Percentiles rank a stretch among this genome's conserved stretches.
phyloP scores from a whole-genome alignment of 129 eudicot genomes.

The Tanacetum coccineum region DNA sequence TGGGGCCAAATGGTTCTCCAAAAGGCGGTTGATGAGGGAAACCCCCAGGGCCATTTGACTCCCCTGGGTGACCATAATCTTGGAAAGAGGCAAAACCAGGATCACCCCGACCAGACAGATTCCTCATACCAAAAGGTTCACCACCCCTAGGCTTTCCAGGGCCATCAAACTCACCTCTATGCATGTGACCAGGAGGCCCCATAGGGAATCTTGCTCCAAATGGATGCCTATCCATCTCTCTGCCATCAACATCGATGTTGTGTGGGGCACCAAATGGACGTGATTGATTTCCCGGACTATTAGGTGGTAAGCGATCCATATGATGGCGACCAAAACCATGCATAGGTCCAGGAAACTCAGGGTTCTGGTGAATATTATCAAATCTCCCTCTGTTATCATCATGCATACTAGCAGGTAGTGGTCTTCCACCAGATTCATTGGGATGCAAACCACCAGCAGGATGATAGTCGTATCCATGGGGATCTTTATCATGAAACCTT shows the following conservation, averaged over 20 bases:
- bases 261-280: slow-evolving; percentile 55
- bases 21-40: slow-evolving; percentile 49
- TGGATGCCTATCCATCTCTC: slow-evolving; percentile 45
- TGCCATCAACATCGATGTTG: slow-evolving; percentile 44
- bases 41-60: slow-evolving; percentile 43
- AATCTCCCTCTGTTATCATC: slow-evolving; percentile 44
- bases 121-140: slow-evolving; percentile 48
- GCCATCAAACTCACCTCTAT: slow-evolving; percentile 63
- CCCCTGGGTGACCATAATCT: slow-evolving; percentile 49
- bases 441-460: slow-evolving; percentile 39
- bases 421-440: slow-evolving; percentile 43
- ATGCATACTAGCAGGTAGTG: slow-evolving; percentile 30
- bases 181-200: slow-evolving; percentile 48
- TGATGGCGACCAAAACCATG: slow-evolving; percentile 60
- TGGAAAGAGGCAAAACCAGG: slow-evolving; percentile 50
- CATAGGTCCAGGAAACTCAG: slow-evolving; percentile 46
- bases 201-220: slow-evolving; percentile 58
- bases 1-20: slow-evolving; percentile 44
- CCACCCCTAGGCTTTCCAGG: slow-evolving; percentile 42
- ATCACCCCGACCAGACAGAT: slow-evolving; percentile 49
- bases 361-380: slow-evolving; percentile 30
- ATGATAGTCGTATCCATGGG: slow-evolving; percentile 41
- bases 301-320: slow-evolving; percentile 45
- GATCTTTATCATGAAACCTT: slow-evolving; percentile 48
- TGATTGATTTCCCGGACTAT: slow-evolving; percentile 59